Evolutionary conservation across 164 flowering plant genomes (phyloP), one percentile per base, ranked within the genome.

Genomic region (Chloranthus sessilifolius): DNA sequence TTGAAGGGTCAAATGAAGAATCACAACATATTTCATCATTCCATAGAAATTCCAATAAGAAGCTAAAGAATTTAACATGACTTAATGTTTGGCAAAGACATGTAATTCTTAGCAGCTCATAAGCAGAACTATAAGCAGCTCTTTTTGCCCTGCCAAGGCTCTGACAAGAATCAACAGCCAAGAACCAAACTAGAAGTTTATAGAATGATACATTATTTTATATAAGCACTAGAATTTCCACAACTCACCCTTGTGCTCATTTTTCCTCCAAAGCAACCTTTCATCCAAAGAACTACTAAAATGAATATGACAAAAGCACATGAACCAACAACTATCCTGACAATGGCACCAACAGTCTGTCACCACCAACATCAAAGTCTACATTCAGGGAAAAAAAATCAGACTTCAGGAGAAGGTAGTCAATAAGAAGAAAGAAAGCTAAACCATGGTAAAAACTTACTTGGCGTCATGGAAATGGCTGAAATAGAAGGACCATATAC

Each of bases 401-500:
- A 53, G 48, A 15, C 3, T 28, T 4, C 23, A 6, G 10, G 35
- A 30, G 28, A 1, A 36, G 5, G 20, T 8, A 19, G n/a, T 7
- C 20, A 17, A 17, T 3, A 17, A 15, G 36, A 12, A 17, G 14
- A 15, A 50, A 7, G 33, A 29, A 43, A n/a, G 17, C 23, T 2
- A 30, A 29, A 25, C n/a, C 7, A 8, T 19, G 3, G 6, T 38
- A 19, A 35, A 37, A 4, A 44, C 85, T 57, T 63, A 85, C 95
- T 80, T 35, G 95, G 86, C 49, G 82, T 81, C 28, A 88, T 75
- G 10, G 80, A 43, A 23, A 88, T 80, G 10, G 90, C 96, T 12
- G 90, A 84, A 51, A 88, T 79, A 12, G 82, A 83, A 46, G 96
- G 96, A 14, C 96, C 96, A 72, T 85, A 76, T 42, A 77, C 73